phyloP scores from a whole-genome alignment of 495 filamentous ascomycete species.

The Talaromyces stipitatus region DNA sequence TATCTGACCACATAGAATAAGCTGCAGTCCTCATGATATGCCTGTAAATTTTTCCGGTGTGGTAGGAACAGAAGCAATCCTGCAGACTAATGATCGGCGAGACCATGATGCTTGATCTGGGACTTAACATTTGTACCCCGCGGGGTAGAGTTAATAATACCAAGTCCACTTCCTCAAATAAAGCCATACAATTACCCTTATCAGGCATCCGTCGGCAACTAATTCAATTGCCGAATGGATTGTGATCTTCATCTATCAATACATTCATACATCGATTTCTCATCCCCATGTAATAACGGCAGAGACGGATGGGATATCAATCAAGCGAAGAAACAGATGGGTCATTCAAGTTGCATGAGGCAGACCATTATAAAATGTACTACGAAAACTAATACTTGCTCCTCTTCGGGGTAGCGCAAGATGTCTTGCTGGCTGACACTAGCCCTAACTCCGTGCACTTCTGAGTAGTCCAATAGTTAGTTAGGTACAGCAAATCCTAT shows the following conservation, averaged over 20 bases:
- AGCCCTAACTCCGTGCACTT: not conserved
- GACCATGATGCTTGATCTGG: not conserved
- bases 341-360: not conserved
- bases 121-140: too few species aligned
- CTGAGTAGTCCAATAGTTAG: not conserved
- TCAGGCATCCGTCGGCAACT: not conserved
- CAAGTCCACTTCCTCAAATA: not conserved
- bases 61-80: not conserved
- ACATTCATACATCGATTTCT: not conserved
- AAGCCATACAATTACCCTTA: not conserved
- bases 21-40: not conserved
- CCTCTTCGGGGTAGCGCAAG: not conserved
- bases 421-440: not conserved
- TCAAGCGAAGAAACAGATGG: not conserved
- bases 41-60: not conserved
- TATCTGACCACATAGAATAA: not conserved
- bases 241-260: not conserved
- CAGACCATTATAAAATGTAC: not conserved
- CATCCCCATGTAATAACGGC: not conserved
- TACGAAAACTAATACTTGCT: not conserved
- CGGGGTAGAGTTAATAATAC: not conserved
- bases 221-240: not conserved
- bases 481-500: not conserved
- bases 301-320: not conserved
- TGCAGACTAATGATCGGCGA: not conserved